A percentile compares a stretch with the other conserved stretches of the same genome.
phyloP scores from a whole-genome alignment of 352 stramenopile genomes.

The Globisporangium lucens region DNA sequence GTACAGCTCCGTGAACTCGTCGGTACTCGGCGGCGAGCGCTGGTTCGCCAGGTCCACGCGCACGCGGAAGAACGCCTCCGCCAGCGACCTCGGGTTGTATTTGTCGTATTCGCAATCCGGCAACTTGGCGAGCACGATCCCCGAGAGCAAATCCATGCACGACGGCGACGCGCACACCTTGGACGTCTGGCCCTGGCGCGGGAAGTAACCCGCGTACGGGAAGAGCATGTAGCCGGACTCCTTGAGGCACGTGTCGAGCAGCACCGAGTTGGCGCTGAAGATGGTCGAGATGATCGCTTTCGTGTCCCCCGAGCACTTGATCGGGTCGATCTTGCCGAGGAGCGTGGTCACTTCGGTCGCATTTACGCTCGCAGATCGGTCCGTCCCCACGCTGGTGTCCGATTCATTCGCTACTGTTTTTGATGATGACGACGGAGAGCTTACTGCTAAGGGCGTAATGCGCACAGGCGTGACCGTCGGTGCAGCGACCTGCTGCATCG shows the following conservation, averaged over 20 bases:
- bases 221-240: constrained; percentile 27
- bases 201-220: constrained; percentile 17
- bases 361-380: not conserved
- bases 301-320: constrained; percentile 16
- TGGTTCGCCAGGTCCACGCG: constrained; percentile 23
- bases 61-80: constrained; percentile 26
- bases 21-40: constrained; percentile 12
- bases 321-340: constrained; percentile 5
- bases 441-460: not conserved
- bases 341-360: constrained; percentile 5
- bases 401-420: not conserved
- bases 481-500: not conserved
- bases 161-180: constrained; percentile 20
- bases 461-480: constrained; percentile 1
- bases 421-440: not conserved
- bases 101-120: constrained; percentile 27
- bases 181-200: constrained; percentile 16
- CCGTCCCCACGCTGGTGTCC: not conserved
- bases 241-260: constrained; percentile 22
- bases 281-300: constrained; percentile 18
- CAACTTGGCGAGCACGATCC: constrained; percentile 27
- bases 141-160: constrained; percentile 28
- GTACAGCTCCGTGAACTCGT: constrained; percentile 28
- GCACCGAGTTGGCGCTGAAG: constrained; percentile 19
- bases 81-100: constrained; percentile 22